Evolutionary conservation across 345 rosid species (phyloP).

Genomic region (Mercurialis annua): DNA sequence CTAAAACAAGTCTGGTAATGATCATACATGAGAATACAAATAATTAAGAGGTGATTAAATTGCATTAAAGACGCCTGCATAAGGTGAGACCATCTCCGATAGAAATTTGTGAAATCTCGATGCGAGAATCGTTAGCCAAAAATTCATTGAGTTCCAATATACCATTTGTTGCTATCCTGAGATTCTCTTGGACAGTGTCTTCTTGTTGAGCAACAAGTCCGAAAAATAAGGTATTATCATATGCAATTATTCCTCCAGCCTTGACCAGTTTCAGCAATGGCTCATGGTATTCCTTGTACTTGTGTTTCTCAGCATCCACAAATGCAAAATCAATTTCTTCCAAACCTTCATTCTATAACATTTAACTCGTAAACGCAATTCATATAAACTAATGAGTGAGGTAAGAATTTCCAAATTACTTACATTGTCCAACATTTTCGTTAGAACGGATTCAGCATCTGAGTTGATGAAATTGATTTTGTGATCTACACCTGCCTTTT

Average conservation of each 20-base stretch:
- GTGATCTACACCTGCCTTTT: constrained; percentile 47
- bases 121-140: constrained; percentile 41
- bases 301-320: constrained; percentile 50
- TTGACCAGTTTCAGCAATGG: constrained; percentile 40
- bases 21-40: too few relatives aligned
- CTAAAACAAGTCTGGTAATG: too few relatives aligned
- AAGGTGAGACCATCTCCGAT: constrained; percentile 59
- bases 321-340: constrained; percentile 48
- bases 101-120: constrained; percentile 45
- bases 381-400: too few relatives aligned
- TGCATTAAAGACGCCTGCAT: constrained; percentile 21
- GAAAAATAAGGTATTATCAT: constrained; percentile 53
- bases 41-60: too few relatives aligned
- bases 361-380: too few relatives aligned
- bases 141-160: constrained; percentile 35
- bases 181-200: constrained; percentile 21
- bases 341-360: too few relatives aligned
- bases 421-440: constrained; percentile 28
- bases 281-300: constrained; percentile 38
- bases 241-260: constrained; percentile 53
- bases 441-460: constrained; percentile 32
- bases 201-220: constrained; percentile 38
- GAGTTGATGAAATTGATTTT: constrained; percentile 52
- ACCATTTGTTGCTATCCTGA: constrained; percentile 19
- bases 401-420: too few relatives aligned